Conservation (phyloP, 495 filamentous ascomycete genomes). For the Penicillium taxi region DNA sequence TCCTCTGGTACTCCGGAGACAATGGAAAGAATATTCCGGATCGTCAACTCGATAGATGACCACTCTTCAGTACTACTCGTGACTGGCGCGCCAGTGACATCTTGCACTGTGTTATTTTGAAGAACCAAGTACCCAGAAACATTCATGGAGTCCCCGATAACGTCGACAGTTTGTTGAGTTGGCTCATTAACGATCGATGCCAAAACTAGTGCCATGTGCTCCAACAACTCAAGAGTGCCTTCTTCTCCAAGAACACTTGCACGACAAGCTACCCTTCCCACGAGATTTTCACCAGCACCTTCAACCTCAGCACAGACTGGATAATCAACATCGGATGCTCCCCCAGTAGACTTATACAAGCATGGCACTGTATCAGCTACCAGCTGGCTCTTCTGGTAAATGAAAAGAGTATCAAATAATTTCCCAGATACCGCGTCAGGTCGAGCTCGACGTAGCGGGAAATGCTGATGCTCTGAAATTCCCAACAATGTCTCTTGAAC, state of each 20-base stretch:
- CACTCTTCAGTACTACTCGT: conserved; percentile 7
- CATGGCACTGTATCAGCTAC: not conserved
- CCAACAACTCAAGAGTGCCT: conserved; percentile 40
- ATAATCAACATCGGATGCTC: conserved; percentile 61
- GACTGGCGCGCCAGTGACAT: not conserved
- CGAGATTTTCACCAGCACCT: conserved; percentile 38
- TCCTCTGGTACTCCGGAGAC: conserved; percentile 53
- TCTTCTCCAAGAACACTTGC: conserved; percentile 37
- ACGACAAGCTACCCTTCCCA: conserved; percentile 66
- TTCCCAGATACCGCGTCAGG: conserved; percentile 16
- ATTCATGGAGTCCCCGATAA: conserved; percentile 32
- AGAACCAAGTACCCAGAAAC: conserved; percentile 47
- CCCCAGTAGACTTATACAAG: conserved; percentile 49
- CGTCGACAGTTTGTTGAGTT: conserved; percentile 43
- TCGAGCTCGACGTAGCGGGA: conserved; percentile 29
- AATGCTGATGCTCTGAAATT: conserved; percentile 50
- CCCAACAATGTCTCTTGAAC: conserved; percentile 57
- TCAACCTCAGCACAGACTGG: conserved; percentile 78
- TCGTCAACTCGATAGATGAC: conserved; percentile 32
- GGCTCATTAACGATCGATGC: conserved; percentile 39
- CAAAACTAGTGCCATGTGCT: conserved; percentile 48
- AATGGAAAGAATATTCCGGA: conserved; percentile 56
- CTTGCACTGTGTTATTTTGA: conserved; percentile 1
- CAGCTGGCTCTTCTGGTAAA: conserved; percentile 55
- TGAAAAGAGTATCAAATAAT: conserved; percentile 79